A percentile compares a stretch with the other conserved stretches of the same genome.
These are phyloP conservation scores for Coemansia sp. DNA, from an alignment of 192 early-diverging fungal genomes.

Conservation along the genomic window DNA sequence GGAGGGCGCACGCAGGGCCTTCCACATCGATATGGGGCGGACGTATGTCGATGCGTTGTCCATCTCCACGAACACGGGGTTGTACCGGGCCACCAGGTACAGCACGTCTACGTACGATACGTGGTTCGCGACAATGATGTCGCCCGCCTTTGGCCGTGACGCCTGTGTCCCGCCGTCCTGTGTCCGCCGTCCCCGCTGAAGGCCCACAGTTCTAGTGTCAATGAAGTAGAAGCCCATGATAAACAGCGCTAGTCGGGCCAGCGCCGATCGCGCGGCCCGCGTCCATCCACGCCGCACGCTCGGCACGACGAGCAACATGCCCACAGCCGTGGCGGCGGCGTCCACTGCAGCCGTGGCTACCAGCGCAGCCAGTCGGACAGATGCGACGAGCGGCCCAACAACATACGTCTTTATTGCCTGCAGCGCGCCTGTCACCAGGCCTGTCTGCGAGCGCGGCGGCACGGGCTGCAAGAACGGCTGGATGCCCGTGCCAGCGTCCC, in stretches of 20 bases:
- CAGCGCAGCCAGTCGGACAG: slow-evolving; percentile 44
- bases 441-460: slow-evolving; percentile 28
- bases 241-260: slow-evolving; percentile 56
- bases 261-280: slow-evolving; percentile 17
- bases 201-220: slow-evolving; percentile 53
- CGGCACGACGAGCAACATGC: slow-evolving; percentile 17
- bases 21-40: slow-evolving; percentile 20
- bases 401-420: slow-evolving; percentile 12
- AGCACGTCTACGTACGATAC: slow-evolving; percentile 78
- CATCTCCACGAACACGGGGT: slow-evolving; percentile 47
- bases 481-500: slow-evolving; percentile 81
- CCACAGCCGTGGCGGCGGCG: slow-evolving; percentile 21
- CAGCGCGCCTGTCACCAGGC: slow-evolving; percentile 2
- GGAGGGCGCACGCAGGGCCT: slow-evolving; percentile 24
- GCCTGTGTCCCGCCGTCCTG: neutral
- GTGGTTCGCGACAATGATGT: slow-evolving; percentile 77
- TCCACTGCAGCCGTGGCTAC: slow-evolving; percentile 42
- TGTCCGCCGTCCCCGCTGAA: slow-evolving; percentile 64
- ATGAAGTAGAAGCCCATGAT: slow-evolving; percentile 75
- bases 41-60: slow-evolving; percentile 34
- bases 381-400: slow-evolving; percentile 33
- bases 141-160: slow-evolving; percentile 45
- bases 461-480: slow-evolving; percentile 80
- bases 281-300: slow-evolving; percentile 13
- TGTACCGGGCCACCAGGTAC: slow-evolving; percentile 62